Percentiles rank a stretch among this genome's conserved stretches.
These are phyloP conservation scores for Gossypium sturtianum DNA, from an alignment of 345 rosid species.

Conservation along the genomic window DNA sequence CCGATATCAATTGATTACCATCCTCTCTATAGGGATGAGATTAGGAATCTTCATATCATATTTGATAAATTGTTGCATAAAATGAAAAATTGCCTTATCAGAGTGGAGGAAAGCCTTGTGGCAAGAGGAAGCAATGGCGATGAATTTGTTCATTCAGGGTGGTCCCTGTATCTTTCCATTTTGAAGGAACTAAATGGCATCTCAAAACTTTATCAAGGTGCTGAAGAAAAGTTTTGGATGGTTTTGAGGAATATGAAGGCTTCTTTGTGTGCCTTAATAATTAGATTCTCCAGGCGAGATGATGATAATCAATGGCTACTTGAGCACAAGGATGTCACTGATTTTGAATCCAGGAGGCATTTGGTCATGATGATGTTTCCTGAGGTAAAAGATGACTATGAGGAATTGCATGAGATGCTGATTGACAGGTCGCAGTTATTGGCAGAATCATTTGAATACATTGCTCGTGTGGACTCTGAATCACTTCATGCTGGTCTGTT, in stretches of 20 bases:
- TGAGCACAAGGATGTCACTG: constrained; percentile 61
- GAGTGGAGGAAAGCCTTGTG: constrained; percentile 34
- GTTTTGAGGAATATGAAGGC: constrained; percentile 39
- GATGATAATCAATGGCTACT: constrained; percentile 84
- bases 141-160: constrained; percentile 28
- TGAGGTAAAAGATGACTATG: constrained; percentile 78
- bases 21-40: constrained; percentile 29
- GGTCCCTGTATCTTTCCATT: constrained; percentile 65
- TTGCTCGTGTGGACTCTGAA: constrained; percentile 48
- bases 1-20: constrained; percentile 42
- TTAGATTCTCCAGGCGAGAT: constrained; percentile 52
- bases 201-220: constrained; percentile 46
- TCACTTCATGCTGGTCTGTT: constrained; percentile 64
- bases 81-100: constrained; percentile 51
- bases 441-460: constrained; percentile 82
- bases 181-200: constrained; percentile 65
- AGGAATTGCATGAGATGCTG: constrained; percentile 90
- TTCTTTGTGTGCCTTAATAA: constrained; percentile 46
- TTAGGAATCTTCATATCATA: constrained; percentile 41
- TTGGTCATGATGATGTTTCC: constrained; percentile 84
- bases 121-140: constrained; percentile 31
- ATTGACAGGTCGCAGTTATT: constrained; percentile 81
- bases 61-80: constrained; percentile 31
- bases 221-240: constrained; percentile 44
- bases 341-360: constrained; percentile 82